These are phyloP conservation scores for Raffaelea albimanens DNA, from an alignment of 2,329 filamentous ascomycete species.

Conservation along the genomic window DNA sequence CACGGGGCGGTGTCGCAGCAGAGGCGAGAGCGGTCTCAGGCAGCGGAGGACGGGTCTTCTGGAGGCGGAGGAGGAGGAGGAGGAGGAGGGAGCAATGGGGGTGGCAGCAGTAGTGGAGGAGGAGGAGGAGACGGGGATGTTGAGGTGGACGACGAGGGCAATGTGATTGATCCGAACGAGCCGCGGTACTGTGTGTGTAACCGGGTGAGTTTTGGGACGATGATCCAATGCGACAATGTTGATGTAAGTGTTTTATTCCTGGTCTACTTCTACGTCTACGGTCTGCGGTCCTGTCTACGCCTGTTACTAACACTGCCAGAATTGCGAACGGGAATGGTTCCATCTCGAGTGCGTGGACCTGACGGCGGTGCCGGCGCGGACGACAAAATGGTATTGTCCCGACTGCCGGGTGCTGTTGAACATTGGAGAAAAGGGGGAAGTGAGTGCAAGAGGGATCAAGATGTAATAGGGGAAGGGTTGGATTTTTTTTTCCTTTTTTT, in stretches of 20 bases:
- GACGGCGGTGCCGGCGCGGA: slow-evolving; percentile 56
- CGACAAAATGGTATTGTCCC: slow-evolving; percentile 78
- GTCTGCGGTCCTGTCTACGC: too few species aligned
- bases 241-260: slow-evolving; percentile 60
- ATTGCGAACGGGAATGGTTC: slow-evolving; percentile 80
- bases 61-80: too few species aligned
- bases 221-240: slow-evolving; percentile 75
- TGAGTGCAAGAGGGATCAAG: slow-evolving; percentile 47
- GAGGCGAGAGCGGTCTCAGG: slow-evolving; percentile 28
- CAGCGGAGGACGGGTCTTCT: too few species aligned
- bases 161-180: slow-evolving; percentile 65
- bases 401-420: slow-evolving; percentile 57
- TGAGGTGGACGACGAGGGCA: slow-evolving; percentile 59
- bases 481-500: too few species aligned
- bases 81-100: too few species aligned
- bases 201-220: slow-evolving; percentile 69
- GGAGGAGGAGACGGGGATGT: slow-evolving; percentile 41
- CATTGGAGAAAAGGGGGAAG: slow-evolving; percentile 54
- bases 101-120: too few species aligned
- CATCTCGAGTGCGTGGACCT: slow-evolving; percentile 70
- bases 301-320: slow-evolving; percentile 21
- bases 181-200: slow-evolving; percentile 70
- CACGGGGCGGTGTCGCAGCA: slow-evolving; percentile 26
- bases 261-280: too few species aligned
- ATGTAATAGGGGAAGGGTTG: too few species aligned